Evolutionary conservation across 768 basidiomycete genomes (phyloP).

Genomic region (Pluteus cervinus): DNA sequence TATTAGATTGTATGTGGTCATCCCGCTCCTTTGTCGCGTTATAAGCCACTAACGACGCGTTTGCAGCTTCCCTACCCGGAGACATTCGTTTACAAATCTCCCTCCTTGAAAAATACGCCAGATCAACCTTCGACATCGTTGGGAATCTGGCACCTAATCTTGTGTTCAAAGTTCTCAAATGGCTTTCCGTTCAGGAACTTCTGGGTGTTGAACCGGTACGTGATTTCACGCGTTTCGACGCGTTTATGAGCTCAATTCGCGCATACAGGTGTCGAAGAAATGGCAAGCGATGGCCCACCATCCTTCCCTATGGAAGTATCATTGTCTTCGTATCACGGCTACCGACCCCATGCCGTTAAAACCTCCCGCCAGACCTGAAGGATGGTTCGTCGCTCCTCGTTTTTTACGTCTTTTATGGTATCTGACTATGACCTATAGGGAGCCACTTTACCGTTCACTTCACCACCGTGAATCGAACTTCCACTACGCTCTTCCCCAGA

Average conservation of each 20-base stretch:
- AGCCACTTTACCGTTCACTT: constrained; percentile 68
- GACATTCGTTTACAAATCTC: constrained; percentile 82
- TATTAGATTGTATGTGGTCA: constrained; percentile 51
- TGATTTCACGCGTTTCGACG: constrained; percentile 6
- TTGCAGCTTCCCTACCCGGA: constrained; percentile 69
- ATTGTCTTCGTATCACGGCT: constrained; percentile 67
- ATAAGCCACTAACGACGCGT: no score
- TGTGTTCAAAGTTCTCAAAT: constrained; percentile 55
- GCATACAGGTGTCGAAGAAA: constrained; percentile 40
- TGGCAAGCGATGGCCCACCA: constrained; percentile 46
- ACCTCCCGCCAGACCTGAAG: constrained; percentile 56
- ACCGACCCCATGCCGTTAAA: constrained; percentile 65
- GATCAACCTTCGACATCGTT: constrained; percentile 78
- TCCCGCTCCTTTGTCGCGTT: no score
- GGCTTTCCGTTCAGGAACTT: constrained; percentile 50
- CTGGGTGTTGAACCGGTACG: constrained; percentile 52
- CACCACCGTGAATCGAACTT: constrained; percentile 88
- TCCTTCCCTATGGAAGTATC: constrained; percentile 71
- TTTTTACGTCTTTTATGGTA: neutral
- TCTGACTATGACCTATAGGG: constrained; percentile 19
- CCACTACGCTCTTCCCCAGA: constrained; percentile 67
- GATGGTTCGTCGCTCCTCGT: constrained; percentile 48
- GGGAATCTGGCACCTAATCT: constrained; percentile 64
- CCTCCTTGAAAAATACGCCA: constrained; percentile 77
- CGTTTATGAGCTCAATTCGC: constrained; percentile 22